Conservation (phyloP, 2,329 filamentous ascomycete species). For the Colletotrichum orbiculare region DNA sequence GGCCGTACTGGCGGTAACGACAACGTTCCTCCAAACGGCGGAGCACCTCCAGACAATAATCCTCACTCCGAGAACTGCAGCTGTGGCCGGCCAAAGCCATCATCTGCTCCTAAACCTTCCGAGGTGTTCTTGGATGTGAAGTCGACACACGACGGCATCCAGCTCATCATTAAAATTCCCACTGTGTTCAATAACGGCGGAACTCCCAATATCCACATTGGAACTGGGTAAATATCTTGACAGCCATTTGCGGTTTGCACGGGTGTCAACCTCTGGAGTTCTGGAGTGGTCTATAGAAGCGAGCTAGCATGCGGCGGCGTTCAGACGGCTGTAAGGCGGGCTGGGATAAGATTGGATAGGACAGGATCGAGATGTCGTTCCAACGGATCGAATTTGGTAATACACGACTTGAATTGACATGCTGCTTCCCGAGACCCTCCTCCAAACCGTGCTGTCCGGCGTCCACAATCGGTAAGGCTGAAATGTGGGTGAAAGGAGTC, state of each 20-base stretch:
- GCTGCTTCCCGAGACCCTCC: slow-evolving; percentile 12
- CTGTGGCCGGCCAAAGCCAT: slow-evolving; percentile 44
- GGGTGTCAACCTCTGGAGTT: slow-evolving; percentile 24
- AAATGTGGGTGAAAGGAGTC: slow-evolving; percentile 14
- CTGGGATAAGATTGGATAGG: slow-evolving; percentile 10
- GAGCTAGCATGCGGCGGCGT: slow-evolving; percentile 32
- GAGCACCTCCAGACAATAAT: slow-evolving; percentile 30
- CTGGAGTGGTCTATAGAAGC: slow-evolving; percentile 28
- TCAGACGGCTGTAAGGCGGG: slow-evolving; percentile 26
- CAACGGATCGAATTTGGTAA: slow-evolving; percentile 13
- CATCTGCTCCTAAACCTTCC: slow-evolving; percentile 55
- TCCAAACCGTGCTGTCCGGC: not conserved
- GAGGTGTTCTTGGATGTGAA: slow-evolving; percentile 69
- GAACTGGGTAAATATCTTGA: slow-evolving; percentile 31
- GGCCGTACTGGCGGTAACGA: slow-evolving; percentile 39
- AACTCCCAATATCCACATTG: slow-evolving; percentile 47
- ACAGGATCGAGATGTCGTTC: slow-evolving; percentile 14
- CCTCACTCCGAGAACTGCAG: slow-evolving; percentile 45
- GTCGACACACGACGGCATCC: slow-evolving; percentile 67
- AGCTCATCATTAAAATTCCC: slow-evolving; percentile 67
- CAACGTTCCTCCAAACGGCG: slow-evolving; percentile 6
- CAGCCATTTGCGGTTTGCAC: slow-evolving; percentile 6
- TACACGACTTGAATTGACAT: slow-evolving; percentile 18
- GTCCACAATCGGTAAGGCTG: slow-evolving; percentile 23
- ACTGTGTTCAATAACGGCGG: slow-evolving; percentile 60